Conservation (phyloP, 2,329 filamentous ascomycete species). For the Alternaria ventricosa region DNA sequence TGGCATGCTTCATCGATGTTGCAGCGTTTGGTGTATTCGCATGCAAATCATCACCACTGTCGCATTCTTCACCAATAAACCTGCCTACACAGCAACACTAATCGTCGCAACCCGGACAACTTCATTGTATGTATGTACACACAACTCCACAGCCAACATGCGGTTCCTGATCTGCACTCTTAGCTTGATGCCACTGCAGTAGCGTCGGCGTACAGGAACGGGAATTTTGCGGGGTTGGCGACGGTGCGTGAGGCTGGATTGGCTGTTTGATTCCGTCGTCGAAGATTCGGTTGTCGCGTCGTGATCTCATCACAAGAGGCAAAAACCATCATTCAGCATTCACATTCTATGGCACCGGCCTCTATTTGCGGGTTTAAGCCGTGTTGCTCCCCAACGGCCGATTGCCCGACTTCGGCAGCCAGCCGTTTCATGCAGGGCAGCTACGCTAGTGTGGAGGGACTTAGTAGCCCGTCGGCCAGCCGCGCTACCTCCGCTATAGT, state of each 20-base stretch:
- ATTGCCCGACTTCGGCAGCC: conserved; percentile 11
- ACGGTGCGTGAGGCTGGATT: neutral
- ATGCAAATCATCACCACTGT: neutral
- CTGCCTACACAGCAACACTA: neutral
- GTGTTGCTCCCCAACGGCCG: conserved; percentile 1
- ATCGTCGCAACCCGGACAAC: neutral
- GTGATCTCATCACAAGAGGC: conserved; percentile 8
- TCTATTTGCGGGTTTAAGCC: neutral
- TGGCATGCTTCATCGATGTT: neutral
- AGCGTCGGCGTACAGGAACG: conserved; percentile 10
- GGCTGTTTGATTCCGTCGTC: neutral
- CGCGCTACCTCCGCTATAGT: conserved; percentile 13
- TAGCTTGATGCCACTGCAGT: conserved; percentile 6
- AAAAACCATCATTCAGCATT: neutral
- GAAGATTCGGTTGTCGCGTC: neutral
- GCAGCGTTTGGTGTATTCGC: neutral
- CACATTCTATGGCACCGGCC: neutral
- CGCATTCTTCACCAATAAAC: neutral
- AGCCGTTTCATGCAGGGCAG: conserved; percentile 8
- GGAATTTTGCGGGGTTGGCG: neutral
- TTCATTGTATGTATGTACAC: neutral
- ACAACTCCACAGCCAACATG: neutral
- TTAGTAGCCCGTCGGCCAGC: conserved; percentile 18
- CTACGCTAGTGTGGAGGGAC: conserved; percentile 5
- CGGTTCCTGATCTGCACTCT: conserved; percentile 15